These are phyloP conservation scores for Ceratocystis destructans DNA, from an alignment of 2,329 filamentous ascomycete species.

Conservation along the genomic window DNA sequence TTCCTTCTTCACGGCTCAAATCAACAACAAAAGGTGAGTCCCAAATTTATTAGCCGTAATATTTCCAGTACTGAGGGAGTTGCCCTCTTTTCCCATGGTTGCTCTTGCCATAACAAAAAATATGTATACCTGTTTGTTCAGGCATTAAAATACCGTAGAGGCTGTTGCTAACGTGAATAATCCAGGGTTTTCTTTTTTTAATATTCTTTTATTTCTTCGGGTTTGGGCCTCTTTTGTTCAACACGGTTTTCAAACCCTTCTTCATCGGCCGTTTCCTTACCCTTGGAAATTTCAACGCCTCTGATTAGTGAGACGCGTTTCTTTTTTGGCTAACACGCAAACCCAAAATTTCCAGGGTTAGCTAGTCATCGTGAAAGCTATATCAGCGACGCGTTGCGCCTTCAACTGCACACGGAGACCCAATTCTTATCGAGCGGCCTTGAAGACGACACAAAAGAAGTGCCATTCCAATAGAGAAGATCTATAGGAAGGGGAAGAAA, in stretches of 20 bases:
- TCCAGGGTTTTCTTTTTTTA: not conserved
- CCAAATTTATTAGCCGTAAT: not conserved
- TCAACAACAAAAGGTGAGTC: not conserved
- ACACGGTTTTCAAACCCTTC: constrained; percentile 14
- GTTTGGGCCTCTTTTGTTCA: constrained; percentile 9
- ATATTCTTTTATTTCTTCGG: constrained; percentile 14
- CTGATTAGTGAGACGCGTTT: constrained; percentile 15
- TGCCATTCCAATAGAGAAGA: not conserved
- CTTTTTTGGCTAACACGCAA: constrained; percentile 9
- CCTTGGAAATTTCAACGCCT: constrained; percentile 16
- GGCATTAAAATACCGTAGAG: not conserved
- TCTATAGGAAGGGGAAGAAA: not conserved
- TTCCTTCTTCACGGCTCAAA: not conserved
- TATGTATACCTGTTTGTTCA: constrained; percentile 2
- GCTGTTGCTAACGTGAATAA: constrained; percentile 16
- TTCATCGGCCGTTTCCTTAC: constrained; percentile 9
- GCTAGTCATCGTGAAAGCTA: too few relatives aligned
- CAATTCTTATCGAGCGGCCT: not conserved
- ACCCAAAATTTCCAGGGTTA: constrained; percentile 1
- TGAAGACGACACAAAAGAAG: not conserved
- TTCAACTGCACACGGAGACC: too few relatives aligned
- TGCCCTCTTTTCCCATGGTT: not conserved
- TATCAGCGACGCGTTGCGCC: too few relatives aligned
- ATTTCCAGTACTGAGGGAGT: not conserved
- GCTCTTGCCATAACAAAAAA: not conserved